Evolutionary conservation across 1,139 yeast species (phyloP), one percentile per base, ranked within the genome.

Genomic region (Blastobotrys petasosporus): DNA sequence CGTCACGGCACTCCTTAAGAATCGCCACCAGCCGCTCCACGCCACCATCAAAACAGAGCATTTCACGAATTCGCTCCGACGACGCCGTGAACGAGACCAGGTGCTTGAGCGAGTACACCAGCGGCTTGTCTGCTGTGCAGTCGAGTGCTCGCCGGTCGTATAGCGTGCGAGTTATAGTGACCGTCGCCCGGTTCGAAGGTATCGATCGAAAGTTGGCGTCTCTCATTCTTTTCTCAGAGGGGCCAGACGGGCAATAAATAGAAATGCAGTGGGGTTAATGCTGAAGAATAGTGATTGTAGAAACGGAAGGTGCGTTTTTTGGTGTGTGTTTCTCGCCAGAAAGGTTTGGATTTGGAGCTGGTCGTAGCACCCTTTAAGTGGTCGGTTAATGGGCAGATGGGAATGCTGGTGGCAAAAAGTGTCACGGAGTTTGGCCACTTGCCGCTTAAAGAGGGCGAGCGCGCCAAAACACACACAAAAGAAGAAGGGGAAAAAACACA

Each of bases 71-170:
- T 59, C 90, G 83, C 32, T 88, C 84, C 54, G 88, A 82, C 11
- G 94, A 82, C 1, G 94, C 83, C 1, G 94, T 87, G 39, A 92
- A 73, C 61, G 83, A 86, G 1, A 96, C 87, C 48, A 92, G 73
- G 67, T 88, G 94, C 64, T 92, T 90, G 54, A 92, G 70, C 8
- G 97, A 86, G 70, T 87, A 88, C 47, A 92, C 94, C 52, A 92
- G 73, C 0, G 98, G 97, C 55, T 85, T 79, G 61, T 86, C 94
- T 25, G 88, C 79, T 1, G 96, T 84, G 51, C 90, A 86, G 63
- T 92, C 98, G 49, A 92, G 73, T 0, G 97, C 97, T 45, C 97
- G 70, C 53, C 97, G 70, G 66, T 92, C 97, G 62, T 92, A 92
- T 35, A 90, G 77, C 32, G 90, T 80, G 28, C 95, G 79, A 9